Evolutionary conservation across 1,139 yeast species (phyloP), one percentile per base, ranked within the genome.

Genomic region (Suhomyces taliae): DNA sequence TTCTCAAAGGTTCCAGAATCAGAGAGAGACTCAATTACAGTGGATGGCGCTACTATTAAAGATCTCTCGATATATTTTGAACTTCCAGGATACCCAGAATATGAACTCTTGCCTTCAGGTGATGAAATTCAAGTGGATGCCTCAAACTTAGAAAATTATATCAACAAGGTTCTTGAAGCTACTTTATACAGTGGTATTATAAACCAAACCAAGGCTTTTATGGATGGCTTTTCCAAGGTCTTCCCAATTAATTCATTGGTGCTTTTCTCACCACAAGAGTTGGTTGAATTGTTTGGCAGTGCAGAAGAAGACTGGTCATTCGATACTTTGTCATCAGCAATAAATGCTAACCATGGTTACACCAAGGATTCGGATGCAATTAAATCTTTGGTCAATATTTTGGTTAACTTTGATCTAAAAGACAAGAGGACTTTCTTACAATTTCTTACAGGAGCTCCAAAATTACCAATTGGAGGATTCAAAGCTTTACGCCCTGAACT

Each of bases 381-480:
- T 9, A 76, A 74, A 50, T 74, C 79, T 50, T 69, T 93, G 48
- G 66, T 90, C 31, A 72, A 74, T 33, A 76, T 89, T 1, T 72
- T 93, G 78, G 63, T 80, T 4, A 69, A 70, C 7, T 86, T 90
- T 52, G 50, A 62, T 27, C 48, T 66, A 9, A 60, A 66, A 2
- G 87, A 90, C 53, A 81, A 87, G 52, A 76, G 98, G 41, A 69
- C 76, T 34, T 91, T 93, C 59, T 68, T 90, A 43, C 97, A 90
- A 63, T 93, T 93, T 64, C 72, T 91, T 52, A 93, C 99, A 0
- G 99, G 99, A 0, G 83, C 97, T 4, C 97, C 98, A 4, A 88
- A 86, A 55, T 68, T 93, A 43, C 99, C 99, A 0, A 81, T 90
- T 58, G 99, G 98, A 0, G 99, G 99, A 0, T 93, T 93, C 71